Percentiles rank a stretch among this genome's conserved stretches.
phyloP scores from a whole-genome alignment of 2,329 filamentous ascomycete species.

The Fusarium sp. region DNA sequence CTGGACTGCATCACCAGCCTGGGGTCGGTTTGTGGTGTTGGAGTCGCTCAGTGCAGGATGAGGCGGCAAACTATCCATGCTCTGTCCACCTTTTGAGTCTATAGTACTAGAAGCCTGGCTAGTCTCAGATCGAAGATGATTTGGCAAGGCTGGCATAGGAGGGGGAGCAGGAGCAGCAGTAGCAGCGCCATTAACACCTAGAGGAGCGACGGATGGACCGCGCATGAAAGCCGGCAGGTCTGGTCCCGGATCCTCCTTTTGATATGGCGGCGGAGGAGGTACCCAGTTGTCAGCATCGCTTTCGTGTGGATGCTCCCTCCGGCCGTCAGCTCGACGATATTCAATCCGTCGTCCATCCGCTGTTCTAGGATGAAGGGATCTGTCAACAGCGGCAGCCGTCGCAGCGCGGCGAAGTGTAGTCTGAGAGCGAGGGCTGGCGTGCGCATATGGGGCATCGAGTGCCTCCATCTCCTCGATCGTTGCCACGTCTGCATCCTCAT shows the following conservation, averaged over 20 bases:
- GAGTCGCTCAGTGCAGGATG: slow-evolving; percentile 58
- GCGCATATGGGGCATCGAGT: slow-evolving; percentile 80
- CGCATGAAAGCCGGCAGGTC: slow-evolving; percentile 71
- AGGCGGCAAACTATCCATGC: slow-evolving; percentile 40
- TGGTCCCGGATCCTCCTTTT: slow-evolving; percentile 71
- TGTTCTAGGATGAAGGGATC: slow-evolving; percentile 74
- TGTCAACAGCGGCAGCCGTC: slow-evolving; percentile 81
- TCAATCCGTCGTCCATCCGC: slow-evolving; percentile 69
- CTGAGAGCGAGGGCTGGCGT: slow-evolving; percentile 78
- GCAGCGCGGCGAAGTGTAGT: slow-evolving; percentile 81
- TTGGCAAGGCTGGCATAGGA: slow-evolving; percentile 25
- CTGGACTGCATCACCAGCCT: slow-evolving; percentile 47
- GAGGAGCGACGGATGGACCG: slow-evolving; percentile 61
- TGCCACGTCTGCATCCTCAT: slow-evolving; percentile 61
- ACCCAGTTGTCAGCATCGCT: slow-evolving; percentile 93
- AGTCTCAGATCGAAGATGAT: slow-evolving; percentile 7
- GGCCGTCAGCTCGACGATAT: slow-evolving; percentile 78
- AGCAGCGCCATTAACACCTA: slow-evolving; percentile 46
- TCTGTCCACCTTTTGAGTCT: slow-evolving; percentile 26
- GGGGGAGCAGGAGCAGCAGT: slow-evolving; percentile 48
- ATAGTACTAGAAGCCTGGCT: background rate
- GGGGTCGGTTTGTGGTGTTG: slow-evolving; percentile 48
- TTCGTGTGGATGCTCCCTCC: slow-evolving; percentile 83
- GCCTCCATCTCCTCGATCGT: slow-evolving; percentile 72
- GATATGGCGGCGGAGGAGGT: slow-evolving; percentile 86